Evolutionary conservation across 345 rosid species (phyloP), one percentile per base, ranked within the genome.

Genomic region (Fremontodendron californicum): DNA sequence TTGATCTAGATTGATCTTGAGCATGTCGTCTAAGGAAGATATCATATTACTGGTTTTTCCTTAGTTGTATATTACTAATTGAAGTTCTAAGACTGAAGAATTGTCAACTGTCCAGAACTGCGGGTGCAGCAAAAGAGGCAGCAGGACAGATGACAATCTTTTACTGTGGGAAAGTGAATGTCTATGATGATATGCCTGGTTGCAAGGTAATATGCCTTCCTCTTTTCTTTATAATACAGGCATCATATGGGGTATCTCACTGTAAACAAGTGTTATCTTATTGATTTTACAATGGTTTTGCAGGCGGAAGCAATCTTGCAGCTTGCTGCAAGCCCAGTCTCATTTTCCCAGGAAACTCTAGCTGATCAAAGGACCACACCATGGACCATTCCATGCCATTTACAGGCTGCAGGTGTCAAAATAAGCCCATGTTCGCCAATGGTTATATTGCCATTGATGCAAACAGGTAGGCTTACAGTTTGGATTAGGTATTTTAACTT

Each of bases 91-190:
- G 49, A 73, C 77, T 78, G 61, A 82, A 75, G 45, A 71, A 16
- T 18, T 78, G 27, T 74, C 77, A 58, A 63, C 71, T 69, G 66
- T 60, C 46, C 82, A 81, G 86, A 80, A 55, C 27, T 62, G 45
- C 57, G 9, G 61, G 51, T 25, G 23, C 78, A 46, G 75, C 83
- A 21, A 69, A 35, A 54, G 85, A 77, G 77, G 64, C 78, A 45
- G 64, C 45, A 35, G 81, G 83, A 39, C 86, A 83, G 77, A 86
- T 83, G 88, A 73, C 86, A 4, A 81, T 86, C 45, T 86, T 86
- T 73, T 86, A 86, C 68, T 35, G 83, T 78, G 86, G 88, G 16
- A 78, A 86, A 78, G 85, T 86, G 61, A 86, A 79, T 35, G 82
- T 81, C 57, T 83, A 81, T 61, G 85, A 83, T 81, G 76, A 79